Base-by-base conservation (phyloP, 192 early-diverging fungal genomes). In the Haplosporangium gracile region DNA sequence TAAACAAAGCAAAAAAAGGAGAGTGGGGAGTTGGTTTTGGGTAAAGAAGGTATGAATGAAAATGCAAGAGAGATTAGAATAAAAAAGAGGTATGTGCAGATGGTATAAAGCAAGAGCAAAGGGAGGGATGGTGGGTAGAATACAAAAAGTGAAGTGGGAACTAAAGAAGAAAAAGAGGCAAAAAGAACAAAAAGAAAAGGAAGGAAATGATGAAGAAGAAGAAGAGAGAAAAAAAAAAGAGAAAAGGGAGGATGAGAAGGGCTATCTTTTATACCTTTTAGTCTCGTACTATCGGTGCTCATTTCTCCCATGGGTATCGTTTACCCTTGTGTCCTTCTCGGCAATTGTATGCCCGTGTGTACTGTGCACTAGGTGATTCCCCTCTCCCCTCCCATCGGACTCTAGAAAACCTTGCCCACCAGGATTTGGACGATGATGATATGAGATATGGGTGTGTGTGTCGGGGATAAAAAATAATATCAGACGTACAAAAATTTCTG, bases 221-320 rank as follows among this genome's bases (percentile, higher is more conserved):
- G 34, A 49, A n/a, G 10, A 47, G 36, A 2, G 18, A 69, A 53
- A 32, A 16, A 15, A 18, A 45, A 39, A 45, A 7, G 2, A 4
- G 39, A 32, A 40, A 5, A n/a, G n/a, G 60, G 39, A 5, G 49
- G 49, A 51, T 26, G 60, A 57, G 24, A 57, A n/a, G 24, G 24
- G 60, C 29, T 26, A 34, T 65, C 38, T 53, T 72, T 79, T 79
- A 70, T 79, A 79, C 57, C 34, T 36, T 79, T 79, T 63, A 72
- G 22, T 26, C 29, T 22, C 22, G 45, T 60, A 26, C 32, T 29
- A 32, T 32, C 60, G 60, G 60, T 65, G 60, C 60, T 32, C 60
- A 24, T 10, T 60, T 60, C 57, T 60, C 57, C 57, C 57, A 32
- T 65, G 60, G 60, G 60, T 32, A 65, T 26, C 26, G 11, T 65